Conservation (phyloP, 2,329 filamentous ascomycete species). For the Claviceps digitariae region DNA sequence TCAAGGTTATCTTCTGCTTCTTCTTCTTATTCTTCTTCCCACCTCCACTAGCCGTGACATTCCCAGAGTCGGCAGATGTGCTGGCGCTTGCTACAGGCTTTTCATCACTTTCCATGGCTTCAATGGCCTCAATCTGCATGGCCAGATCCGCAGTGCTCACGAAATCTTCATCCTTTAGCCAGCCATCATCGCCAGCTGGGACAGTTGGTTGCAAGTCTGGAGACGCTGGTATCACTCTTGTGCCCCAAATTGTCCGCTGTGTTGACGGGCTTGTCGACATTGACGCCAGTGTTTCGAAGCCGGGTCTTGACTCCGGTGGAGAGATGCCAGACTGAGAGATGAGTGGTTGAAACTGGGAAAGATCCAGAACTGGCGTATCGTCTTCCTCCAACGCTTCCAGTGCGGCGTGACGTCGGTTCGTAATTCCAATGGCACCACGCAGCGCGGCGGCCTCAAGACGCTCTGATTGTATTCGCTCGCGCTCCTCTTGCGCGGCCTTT, state of each 20-base stretch:
- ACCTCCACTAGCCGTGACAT: conserved; percentile 17
- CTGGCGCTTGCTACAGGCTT: conserved; percentile 7
- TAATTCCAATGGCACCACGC: conserved; percentile 31
- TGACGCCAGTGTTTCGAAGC: conserved; percentile 56
- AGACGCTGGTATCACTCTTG: conserved; percentile 49
- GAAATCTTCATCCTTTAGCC: conserved; percentile 71
- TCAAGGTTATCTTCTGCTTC: conserved; percentile 58
- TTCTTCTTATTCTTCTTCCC: conserved; percentile 47
- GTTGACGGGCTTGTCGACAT: conserved; percentile 71
- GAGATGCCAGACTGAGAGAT: conserved; percentile 34
- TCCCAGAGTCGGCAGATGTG: conserved; percentile 5
- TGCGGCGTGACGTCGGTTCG: conserved; percentile 17
- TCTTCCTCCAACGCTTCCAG: conserved; percentile 26
- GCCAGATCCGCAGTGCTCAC: conserved; percentile 47
- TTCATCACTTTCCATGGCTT: conserved; percentile 22
- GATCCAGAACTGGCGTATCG: conserved; percentile 27
- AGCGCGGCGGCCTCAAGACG: conserved; percentile 61
- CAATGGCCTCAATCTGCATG: conserved; percentile 42
- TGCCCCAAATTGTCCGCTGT: conserved; percentile 85
- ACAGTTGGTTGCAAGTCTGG: conserved; percentile 34
- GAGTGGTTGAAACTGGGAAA: conserved; percentile 54
- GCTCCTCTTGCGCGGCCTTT: conserved; percentile 76
- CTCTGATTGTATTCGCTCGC: conserved; percentile 70
- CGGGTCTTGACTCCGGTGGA: conserved; percentile 42
- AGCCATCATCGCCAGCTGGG: conserved; percentile 55